phyloP scores from a whole-genome alignment of 495 filamentous ascomycete species.

The Lentithecium fluviatile region DNA sequence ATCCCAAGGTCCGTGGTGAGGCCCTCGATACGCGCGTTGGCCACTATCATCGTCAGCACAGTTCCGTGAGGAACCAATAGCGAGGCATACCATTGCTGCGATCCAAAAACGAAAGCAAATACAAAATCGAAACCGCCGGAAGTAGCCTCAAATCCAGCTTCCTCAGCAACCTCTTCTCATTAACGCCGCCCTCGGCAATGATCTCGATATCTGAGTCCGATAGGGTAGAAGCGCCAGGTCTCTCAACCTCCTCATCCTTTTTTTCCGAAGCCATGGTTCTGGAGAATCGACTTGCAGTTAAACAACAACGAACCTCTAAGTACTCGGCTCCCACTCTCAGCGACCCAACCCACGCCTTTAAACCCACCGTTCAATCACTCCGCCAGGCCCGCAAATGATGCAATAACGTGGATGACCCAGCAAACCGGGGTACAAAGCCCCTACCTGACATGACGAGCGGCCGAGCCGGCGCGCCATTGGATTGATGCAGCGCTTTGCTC shows the following conservation, averaged over 20 bases:
- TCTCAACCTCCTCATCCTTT: background rate
- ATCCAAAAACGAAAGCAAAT: constrained; percentile 72
- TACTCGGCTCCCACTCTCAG: background rate
- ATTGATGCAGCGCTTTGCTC: background rate
- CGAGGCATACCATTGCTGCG: constrained; percentile 55
- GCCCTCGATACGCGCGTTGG: constrained; percentile 61
- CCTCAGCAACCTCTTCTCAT: constrained; percentile 59
- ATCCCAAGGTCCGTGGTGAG: constrained; percentile 63
- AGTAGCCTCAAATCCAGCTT: constrained; percentile 66
- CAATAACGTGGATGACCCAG: constrained; percentile 10
- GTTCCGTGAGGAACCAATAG: background rate
- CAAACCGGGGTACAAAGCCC: background rate
- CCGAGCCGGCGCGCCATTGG: background rate
- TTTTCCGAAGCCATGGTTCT: constrained; percentile 25
- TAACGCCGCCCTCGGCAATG: constrained; percentile 41
- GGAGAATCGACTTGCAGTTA: background rate
- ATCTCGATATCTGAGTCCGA: constrained; percentile 20
- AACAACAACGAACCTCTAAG: background rate
- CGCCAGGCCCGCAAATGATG: constrained; percentile 4
- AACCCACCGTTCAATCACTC: background rate
- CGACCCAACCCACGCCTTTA: background rate
- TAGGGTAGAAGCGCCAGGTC: background rate
- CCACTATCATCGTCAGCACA: constrained; percentile 43
- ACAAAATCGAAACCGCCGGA: constrained; percentile 66
- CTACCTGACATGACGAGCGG: background rate